Conservation (phyloP, 2,329 filamentous ascomycete genomes). For the Fusarium scirpi region DNA sequence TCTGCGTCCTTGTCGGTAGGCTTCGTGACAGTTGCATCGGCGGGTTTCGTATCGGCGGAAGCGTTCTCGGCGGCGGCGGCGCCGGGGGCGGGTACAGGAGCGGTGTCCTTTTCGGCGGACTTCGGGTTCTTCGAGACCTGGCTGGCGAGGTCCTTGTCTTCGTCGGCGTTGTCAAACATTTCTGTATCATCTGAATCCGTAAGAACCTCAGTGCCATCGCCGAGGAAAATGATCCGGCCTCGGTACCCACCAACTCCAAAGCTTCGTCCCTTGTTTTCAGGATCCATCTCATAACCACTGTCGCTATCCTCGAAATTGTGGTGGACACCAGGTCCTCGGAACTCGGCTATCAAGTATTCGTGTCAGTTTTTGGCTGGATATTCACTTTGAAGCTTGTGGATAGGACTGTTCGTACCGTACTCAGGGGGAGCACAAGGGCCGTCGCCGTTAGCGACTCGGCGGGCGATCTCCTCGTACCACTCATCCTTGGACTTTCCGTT, state of each 20-base stretch:
- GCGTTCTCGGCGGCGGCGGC: conserved; percentile 38
- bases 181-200: conserved; percentile 91
- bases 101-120: conserved; percentile 44
- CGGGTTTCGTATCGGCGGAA: conserved; percentile 45
- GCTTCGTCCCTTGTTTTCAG: conserved; percentile 71
- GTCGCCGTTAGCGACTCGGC: conserved; percentile 94
- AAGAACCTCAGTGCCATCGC: conserved; percentile 92
- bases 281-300: conserved; percentile 80
- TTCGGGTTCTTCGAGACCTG: conserved; percentile 76
- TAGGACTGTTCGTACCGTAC: conserved; percentile 86
- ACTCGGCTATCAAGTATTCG: conserved; percentile 71
- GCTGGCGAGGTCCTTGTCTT: conserved; percentile 86
- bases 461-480: conserved; percentile 97
- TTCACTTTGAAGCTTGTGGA: conserved; percentile 10
- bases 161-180: conserved; percentile 89
- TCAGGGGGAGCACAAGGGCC: conserved; percentile 98
- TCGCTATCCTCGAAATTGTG: conserved; percentile 86
- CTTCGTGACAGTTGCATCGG: conserved; percentile 38
- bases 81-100: conserved; percentile 40
- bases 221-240: conserved; percentile 92
- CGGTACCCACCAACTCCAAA: conserved; percentile 78
- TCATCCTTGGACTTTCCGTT: conserved; percentile 94
- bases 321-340: conserved; percentile 84
- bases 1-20: conserved; percentile 36
- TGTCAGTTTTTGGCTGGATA: conserved; percentile 30